Percentiles rank a stretch among this genome's conserved stretches.
phyloP scores from a whole-genome alignment of 345 rosid species.

The Eucalyptus victrix region DNA sequence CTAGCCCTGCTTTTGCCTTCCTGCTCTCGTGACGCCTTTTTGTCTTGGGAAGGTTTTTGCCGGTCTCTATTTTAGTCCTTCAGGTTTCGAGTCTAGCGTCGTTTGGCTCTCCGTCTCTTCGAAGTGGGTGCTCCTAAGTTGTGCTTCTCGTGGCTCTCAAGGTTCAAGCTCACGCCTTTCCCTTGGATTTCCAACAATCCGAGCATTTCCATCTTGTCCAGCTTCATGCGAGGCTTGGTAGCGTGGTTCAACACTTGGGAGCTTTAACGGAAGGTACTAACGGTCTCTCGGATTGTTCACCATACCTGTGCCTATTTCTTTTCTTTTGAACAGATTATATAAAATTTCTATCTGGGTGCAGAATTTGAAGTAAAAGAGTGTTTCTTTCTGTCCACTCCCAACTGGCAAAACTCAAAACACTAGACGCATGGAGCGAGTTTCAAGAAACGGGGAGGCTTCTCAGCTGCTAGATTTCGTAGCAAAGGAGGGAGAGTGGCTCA shows the following conservation, averaged over 20 bases:
- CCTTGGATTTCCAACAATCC: neutral
- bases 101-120: neutral
- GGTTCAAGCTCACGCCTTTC: neutral
- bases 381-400: neutral
- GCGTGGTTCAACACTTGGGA: neutral
- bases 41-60: neutral
- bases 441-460: slow-evolving; percentile 2
- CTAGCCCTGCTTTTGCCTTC: neutral
- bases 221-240: neutral
- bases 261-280: neutral
- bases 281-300: neutral
- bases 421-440: neutral
- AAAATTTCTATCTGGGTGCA: neutral
- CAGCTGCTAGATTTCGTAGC: slow-evolving; percentile 31
- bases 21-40: neutral
- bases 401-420: neutral
- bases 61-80: neutral
- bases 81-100: neutral
- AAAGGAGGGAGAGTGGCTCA: slow-evolving; percentile 36
- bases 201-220: neutral
- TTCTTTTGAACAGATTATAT: neutral
- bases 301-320: neutral
- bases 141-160: neutral
- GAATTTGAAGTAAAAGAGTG: neutral
- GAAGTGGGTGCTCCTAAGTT: neutral